Evolutionary conservation across 306 rosid species (phyloP).

Genomic region (Begonia loranthoides): DNA sequence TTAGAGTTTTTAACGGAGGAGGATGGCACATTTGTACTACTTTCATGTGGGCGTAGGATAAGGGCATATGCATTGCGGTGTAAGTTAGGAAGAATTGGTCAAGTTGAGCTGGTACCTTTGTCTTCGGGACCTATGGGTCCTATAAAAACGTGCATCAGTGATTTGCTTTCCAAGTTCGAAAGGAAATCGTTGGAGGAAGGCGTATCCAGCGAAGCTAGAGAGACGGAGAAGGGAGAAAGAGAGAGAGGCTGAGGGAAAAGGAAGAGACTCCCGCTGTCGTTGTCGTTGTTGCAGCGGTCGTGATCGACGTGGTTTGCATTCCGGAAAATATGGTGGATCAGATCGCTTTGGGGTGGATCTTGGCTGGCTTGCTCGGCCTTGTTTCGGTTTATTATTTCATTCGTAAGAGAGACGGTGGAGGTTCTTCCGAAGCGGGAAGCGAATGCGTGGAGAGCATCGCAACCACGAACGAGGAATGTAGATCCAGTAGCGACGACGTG

Average conservation of each 20-base stretch:
- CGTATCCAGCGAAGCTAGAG: constrained; percentile 5
- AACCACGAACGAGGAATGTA: constrained; percentile 38
- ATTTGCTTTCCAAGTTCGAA: background rate
- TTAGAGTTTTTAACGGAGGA: no score
- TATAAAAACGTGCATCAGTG: constrained; percentile 7
- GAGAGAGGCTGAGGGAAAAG: background rate
- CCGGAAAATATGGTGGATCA: constrained; percentile 25
- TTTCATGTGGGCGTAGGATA: background rate
- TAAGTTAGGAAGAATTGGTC: background rate
- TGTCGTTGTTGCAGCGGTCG: constrained; percentile 12
- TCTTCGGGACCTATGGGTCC: background rate
- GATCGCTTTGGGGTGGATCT: constrained; percentile 35
- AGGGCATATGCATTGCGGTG: background rate
- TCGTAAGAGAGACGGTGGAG: constrained; percentile 10
- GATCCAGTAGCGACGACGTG: constrained; percentile 28
- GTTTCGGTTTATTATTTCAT: constrained; percentile 20
- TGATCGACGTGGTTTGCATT: constrained; percentile 19
- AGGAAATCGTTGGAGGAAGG: background rate
- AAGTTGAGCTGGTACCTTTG: background rate
- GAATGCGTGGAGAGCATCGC: constrained; percentile 25
- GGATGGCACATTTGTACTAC: no score
- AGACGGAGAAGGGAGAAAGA: background rate
- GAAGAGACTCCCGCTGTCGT: background rate
- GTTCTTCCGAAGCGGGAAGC: constrained; percentile 10
- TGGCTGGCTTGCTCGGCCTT: constrained; percentile 25